Evolutionary conservation across 306 rosid genomes (phyloP).

Genomic region (Glycine tomentella): DNA sequence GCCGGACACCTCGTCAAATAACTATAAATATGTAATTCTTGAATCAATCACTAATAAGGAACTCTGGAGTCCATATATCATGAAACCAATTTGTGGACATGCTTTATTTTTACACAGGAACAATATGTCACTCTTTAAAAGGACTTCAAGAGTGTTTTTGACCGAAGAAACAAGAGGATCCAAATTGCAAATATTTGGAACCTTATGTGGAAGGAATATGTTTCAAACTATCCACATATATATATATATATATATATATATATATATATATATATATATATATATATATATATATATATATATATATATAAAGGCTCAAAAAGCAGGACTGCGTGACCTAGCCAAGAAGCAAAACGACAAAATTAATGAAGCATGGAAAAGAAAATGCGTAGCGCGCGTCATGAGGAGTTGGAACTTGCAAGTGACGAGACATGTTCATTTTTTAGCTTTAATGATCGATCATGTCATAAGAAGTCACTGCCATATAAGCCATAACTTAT

Average conservation of each 20-base stretch:
- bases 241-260: no score
- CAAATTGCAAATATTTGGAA: background rate
- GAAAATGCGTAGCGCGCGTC: conserved; percentile 11
- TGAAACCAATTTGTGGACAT: background rate
- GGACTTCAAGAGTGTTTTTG: background rate
- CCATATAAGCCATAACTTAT: conserved; percentile 37
- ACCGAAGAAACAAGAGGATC: background rate
- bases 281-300: no score
- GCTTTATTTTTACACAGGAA: no score
- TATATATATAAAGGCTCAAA: conserved; percentile 15
- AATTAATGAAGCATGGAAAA: conserved; percentile 3
- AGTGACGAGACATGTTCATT: conserved; percentile 41
- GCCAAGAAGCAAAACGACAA: conserved; percentile 18
- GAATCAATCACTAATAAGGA: background rate
- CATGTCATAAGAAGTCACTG: conserved; percentile 40
- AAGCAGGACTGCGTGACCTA: conserved; percentile 5
- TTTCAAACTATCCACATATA: background rate
- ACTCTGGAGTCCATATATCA: background rate
- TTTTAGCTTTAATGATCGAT: conserved; percentile 40
- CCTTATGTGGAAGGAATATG: background rate
- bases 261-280: no score
- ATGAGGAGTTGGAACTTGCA: conserved; percentile 25
- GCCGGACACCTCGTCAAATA: background rate
- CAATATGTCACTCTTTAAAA: background rate
- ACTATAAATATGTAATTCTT: no score